Conservation (phyloP, 768 basidiomycete species). For the Kwoniella pini region DNA sequence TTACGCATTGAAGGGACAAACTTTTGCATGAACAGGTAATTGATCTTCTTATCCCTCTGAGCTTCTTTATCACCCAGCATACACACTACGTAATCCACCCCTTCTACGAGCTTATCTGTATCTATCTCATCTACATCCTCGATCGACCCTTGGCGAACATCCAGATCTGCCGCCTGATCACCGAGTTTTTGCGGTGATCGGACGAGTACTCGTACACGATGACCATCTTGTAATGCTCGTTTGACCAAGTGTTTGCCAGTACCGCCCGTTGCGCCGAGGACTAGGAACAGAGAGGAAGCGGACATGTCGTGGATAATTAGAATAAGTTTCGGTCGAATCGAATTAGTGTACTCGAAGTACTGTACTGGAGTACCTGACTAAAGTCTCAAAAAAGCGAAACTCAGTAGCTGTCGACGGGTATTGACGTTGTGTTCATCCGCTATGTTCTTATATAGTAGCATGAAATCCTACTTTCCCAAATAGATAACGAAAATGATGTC, state of each 20-base stretch:
- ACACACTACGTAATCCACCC: slow-evolving; percentile 21
- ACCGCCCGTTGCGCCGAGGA: slow-evolving; percentile 32
- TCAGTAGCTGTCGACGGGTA: no score
- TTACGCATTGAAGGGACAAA: slow-evolving; percentile 29
- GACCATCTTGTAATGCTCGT: slow-evolving; percentile 21
- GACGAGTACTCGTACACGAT: slow-evolving; percentile 27
- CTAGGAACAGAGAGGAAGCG: slow-evolving; percentile 14
- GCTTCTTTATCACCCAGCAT: slow-evolving; percentile 28
- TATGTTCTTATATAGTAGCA: no score
- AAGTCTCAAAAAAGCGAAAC: no score
- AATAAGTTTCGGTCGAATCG: no score
- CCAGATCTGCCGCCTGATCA: background rate
- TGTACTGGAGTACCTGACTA: no score
- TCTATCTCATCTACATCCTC: slow-evolving; percentile 11
- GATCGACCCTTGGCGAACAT: slow-evolving; percentile 26
- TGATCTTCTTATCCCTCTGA: slow-evolving; percentile 15
- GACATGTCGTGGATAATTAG: background rate
- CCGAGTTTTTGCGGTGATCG: slow-evolving; percentile 25
- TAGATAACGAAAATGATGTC: no score
- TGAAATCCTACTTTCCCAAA: no score
- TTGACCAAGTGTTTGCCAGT: slow-evolving; percentile 31
- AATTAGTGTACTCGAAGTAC: no score
- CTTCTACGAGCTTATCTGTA: slow-evolving; percentile 18
- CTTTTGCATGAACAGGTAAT: slow-evolving; percentile 16
- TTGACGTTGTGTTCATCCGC: no score